Evolutionary conservation across 1,284 basidiomycete genomes (phyloP).

Genomic region (Ustilago nuda): DNA sequence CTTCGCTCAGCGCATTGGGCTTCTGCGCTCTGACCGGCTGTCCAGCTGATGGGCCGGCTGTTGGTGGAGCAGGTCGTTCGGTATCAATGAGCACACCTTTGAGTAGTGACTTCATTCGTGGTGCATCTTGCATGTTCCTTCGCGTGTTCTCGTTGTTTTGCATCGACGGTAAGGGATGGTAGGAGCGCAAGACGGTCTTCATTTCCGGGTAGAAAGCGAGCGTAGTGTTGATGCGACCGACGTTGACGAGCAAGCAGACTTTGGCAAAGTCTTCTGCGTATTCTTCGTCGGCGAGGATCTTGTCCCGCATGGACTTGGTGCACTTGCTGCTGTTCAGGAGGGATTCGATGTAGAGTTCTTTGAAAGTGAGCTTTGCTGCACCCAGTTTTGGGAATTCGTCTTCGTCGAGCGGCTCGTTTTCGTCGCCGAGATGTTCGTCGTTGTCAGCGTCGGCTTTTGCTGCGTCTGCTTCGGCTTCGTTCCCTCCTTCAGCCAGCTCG

Average conservation of each 20-base stretch:
- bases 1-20: slow-evolving; percentile 54
- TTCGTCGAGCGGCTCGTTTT: slow-evolving; percentile 39
- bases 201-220: slow-evolving; percentile 83
- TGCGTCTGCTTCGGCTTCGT: slow-evolving; percentile 16
- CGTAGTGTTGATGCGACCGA: slow-evolving; percentile 92
- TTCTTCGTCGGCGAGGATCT: slow-evolving; percentile 80
- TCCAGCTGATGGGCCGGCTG: slow-evolving; percentile 53
- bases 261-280: slow-evolving; percentile 84
- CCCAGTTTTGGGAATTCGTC: slow-evolving; percentile 57
- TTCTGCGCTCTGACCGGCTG: slow-evolving; percentile 43
- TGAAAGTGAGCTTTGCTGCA: slow-evolving; percentile 74
- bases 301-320: slow-evolving; percentile 86
- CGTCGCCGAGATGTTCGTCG: slow-evolving; percentile 41
- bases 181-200: slow-evolving; percentile 82
- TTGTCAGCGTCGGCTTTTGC: slow-evolving; percentile 23
- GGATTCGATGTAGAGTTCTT: slow-evolving; percentile 84
- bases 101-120: slow-evolving; percentile 80
- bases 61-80: slow-evolving; percentile 72
- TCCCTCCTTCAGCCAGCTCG: slow-evolving; percentile 44
- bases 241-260: slow-evolving; percentile 84
- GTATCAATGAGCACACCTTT: slow-evolving; percentile 81
- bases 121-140: slow-evolving; percentile 83
- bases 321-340: slow-evolving; percentile 83
- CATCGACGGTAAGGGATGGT: slow-evolving; percentile 83
- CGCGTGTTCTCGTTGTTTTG: slow-evolving; percentile 75